phyloP scores from a whole-genome alignment of 257 asterid species.

The Marsdenia floribunda region DNA sequence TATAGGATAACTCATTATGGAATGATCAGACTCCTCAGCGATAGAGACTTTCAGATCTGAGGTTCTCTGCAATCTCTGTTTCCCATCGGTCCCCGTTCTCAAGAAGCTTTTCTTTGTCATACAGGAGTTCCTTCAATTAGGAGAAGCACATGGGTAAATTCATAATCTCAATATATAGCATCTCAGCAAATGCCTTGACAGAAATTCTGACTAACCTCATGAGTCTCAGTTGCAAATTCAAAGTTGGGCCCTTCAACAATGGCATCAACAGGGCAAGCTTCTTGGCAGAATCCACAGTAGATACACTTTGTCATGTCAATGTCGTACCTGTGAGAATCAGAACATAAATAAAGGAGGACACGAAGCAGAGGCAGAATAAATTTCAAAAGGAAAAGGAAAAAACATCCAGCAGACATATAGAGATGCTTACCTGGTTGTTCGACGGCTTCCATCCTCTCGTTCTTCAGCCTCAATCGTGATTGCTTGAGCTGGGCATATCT shows the following conservation, averaged over 20 bases:
- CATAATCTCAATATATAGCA: background rate
- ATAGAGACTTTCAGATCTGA: slow-evolving; percentile 83
- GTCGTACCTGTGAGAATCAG: slow-evolving; percentile 54
- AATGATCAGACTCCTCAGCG: slow-evolving; percentile 36
- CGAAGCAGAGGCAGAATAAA: background rate
- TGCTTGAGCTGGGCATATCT: slow-evolving; percentile 96
- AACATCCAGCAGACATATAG: background rate
- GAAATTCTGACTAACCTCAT: slow-evolving; percentile 51
- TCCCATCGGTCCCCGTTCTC: slow-evolving; percentile 97
- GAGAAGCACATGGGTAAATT: slow-evolving; percentile 1
- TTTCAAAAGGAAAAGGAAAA: background rate
- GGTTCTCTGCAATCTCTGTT: slow-evolving; percentile 91
- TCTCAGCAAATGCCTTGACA: background rate
- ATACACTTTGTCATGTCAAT: slow-evolving; percentile 96
- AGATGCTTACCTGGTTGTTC: slow-evolving; percentile 70
- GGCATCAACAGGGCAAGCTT: slow-evolving; percentile 98
- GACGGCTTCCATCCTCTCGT: slow-evolving; percentile 94
- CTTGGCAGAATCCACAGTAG: slow-evolving; percentile 97
- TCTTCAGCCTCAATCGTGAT: slow-evolving; percentile 95
- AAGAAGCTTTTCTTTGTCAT: slow-evolving; percentile 91
- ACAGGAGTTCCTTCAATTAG: slow-evolving; percentile 67
- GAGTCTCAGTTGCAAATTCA: slow-evolving; percentile 91
- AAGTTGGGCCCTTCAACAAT: slow-evolving; percentile 97
- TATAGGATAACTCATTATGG: background rate
- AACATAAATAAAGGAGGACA: background rate